Base-by-base conservation (phyloP, 2,329 filamentous ascomycete genomes). In the Nemania bipapillata region DNA sequence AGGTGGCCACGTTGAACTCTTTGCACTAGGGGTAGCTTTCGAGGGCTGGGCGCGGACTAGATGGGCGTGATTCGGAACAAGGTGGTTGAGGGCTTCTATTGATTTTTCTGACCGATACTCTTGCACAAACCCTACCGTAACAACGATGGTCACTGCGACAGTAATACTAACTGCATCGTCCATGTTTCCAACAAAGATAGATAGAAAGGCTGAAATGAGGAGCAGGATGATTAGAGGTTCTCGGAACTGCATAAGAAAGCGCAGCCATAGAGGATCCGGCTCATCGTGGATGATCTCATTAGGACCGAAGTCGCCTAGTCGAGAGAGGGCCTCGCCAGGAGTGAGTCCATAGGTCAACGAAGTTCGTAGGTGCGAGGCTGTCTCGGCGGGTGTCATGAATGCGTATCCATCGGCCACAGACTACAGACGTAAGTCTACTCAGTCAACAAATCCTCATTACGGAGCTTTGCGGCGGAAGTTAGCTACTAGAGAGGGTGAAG, bases 91-190 rank as follows among this genome's bases (percentile, higher is more conserved):
- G 22, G 96, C 96, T 80, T 99, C 96, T 73, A 99, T 89, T 2
- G 95, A 98, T 81, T 99, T 96, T 79, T 99, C 96, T 7, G 96
- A 98, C 67, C 96, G 87, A 80, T 99, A 99, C 81, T 99, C 96
- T 79, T 99, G 96, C 60, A 98, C 89, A 75, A 99, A 99, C 1
- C 95, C 96, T 49, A 99, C 96, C 0, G 91, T 92, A 26, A 99
- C 94, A 5, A 99, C 96, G 74, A 99, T 99, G 28, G 94, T 97
- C 24, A 99, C 96, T 1, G 96, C 96, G 35, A 97, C 90, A 0
- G 95, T 92, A 77, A 99, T 99, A 80, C 95, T 98, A 75, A 99
- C 83, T 5, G 95, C 95, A 82, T 99, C 96, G 75, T 98, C 95
- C 77, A 91, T 90, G 77, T 99, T 99, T 59, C 94, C 94, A 80